Base-by-base conservation (phyloP, 1,284 basidiomycete genomes). In the Ganoderma sinense region DNA sequence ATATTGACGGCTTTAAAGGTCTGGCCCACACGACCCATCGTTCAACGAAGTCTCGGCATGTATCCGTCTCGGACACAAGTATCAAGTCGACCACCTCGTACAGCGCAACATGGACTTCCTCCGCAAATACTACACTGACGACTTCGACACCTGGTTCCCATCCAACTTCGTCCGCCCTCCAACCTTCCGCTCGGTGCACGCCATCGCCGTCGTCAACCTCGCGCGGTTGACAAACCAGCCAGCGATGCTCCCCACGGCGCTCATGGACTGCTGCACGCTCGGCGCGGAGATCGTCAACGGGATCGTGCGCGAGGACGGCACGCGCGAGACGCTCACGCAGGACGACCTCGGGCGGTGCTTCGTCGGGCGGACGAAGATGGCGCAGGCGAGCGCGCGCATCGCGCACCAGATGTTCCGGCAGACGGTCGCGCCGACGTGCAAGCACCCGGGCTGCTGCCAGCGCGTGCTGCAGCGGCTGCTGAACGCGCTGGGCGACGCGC, bases 401-500 rank as follows among this genome's bases (percentile, higher is more conserved):
- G 70, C 72, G 53, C 72, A 71, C 69, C 70, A 69, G 62, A 71
- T 73, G 70, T 73, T 73, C 67, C 68, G 70, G 13, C 67, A 67
- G 65, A 63, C 39, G 36, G 66, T 71, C 64, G 64, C 72, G 45
- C 31, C 62, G 10, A 53, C 51, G 29, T 73, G 72, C 64, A 64
- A 64, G 51, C 68, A 69, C 41, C 61, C 69, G 20, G 51, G 65
- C 51, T 71, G 68, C 67, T 73, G 72, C 67, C 51, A 61, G 31
- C 70, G 70, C 59, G 70, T 73, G 62, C 67, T 73, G 31, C 74
- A 74, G 62, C 72, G 68, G 31, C 68, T 78, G 33, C 62, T 73
- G 26, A 73, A 74, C 61, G 76, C 76, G 62, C 71, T 78, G 11
- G 75, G 75, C n/a, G 71, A 78, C 53, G 76, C 74, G 45, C 75